A percentile compares a stretch with the other conserved stretches of the same genome.
These are phyloP conservation scores for Sicyos baderoa DNA, from an alignment of 306 rosid genomes.

Conservation along the genomic window DNA sequence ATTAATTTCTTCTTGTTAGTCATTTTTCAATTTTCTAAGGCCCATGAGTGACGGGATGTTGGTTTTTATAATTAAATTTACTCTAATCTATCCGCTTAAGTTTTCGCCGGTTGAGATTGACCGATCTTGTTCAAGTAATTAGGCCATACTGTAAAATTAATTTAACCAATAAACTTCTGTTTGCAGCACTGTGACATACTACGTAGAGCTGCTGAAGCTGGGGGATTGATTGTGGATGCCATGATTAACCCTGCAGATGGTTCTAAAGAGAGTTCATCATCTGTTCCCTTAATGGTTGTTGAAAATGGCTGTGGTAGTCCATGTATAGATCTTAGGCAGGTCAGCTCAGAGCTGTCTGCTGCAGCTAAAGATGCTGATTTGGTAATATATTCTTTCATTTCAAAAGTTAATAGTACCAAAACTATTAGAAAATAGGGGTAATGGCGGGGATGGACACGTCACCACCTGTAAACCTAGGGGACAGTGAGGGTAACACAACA, in stretches of 20 bases:
- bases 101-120: no score
- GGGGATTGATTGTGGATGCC: slow-evolving; percentile 91
- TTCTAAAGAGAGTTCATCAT: slow-evolving; percentile 44
- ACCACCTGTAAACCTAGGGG: neutral
- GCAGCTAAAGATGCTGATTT: slow-evolving; percentile 90
- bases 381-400: slow-evolving; percentile 43
- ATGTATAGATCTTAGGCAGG: slow-evolving; percentile 91
- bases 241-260: slow-evolving; percentile 56
- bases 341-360: slow-evolving; percentile 95
- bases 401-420: neutral
- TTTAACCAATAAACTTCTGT: slow-evolving; percentile 5
- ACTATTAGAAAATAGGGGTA: neutral
- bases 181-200: slow-evolving; percentile 90
- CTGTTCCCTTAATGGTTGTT: slow-evolving; percentile 78
- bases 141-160: neutral
- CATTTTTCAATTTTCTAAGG: no score
- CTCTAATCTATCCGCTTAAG: no score
- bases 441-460: neutral
- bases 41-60: no score
- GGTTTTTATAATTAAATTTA: no score
- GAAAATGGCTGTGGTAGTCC: slow-evolving; percentile 98
- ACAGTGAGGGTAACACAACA: neutral
- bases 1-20: no score
- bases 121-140: neutral
- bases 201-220: slow-evolving; percentile 90